Base-by-base conservation (phyloP, 108 stramenopile species). In the Thalassiosira profunda region DNA sequence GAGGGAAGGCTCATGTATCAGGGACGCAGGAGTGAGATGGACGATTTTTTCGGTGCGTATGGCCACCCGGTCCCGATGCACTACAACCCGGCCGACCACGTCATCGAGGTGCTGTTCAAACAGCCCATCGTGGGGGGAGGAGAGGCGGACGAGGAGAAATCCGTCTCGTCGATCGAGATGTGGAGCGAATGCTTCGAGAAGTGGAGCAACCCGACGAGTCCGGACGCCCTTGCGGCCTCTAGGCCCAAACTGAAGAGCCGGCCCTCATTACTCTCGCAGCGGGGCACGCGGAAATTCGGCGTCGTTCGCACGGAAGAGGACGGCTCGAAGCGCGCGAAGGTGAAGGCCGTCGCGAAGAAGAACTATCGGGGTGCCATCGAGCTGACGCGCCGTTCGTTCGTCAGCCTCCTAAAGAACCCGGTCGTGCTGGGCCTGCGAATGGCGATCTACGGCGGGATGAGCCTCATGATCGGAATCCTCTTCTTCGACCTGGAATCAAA, bases 1-100 rank as follows among this genome's bases (percentile, higher is more conserved):
- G 59, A 83, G 21, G 86, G 86, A 21, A 62, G 77, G 31, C 80
- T 86, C 37, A 67, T 86, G 58, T 86, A 86, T 66, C 69, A 81
- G 38, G 86, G 86, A 6, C 25, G 62, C 30, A 61, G 82, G 30
- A 28, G 42, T 14, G 30, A 62, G 18, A 86, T 86, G 46, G 82
- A 81, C 28, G 46, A 41, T 1, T 86, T 86, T 58, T 86, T 83
- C 60, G 64, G 63, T 24, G 14, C 49, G 10, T 35, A 42, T 44
- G 80, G 75, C 12, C 68, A 81, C 41, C 86, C 86, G 14, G 80
- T 80, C 10, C 82, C 82, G 0, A 5, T 42, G 9, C 60, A 80
- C 10, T 86, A 58, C 49, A 86, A 86, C 48, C 79, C 82, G 28
- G 70, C 86, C 2, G 82, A 86, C 77, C 66, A 72, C 49, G 82